phyloP scores from a whole-genome alignment of 192 early-diverging fungal species.

The Podila horticola region DNA sequence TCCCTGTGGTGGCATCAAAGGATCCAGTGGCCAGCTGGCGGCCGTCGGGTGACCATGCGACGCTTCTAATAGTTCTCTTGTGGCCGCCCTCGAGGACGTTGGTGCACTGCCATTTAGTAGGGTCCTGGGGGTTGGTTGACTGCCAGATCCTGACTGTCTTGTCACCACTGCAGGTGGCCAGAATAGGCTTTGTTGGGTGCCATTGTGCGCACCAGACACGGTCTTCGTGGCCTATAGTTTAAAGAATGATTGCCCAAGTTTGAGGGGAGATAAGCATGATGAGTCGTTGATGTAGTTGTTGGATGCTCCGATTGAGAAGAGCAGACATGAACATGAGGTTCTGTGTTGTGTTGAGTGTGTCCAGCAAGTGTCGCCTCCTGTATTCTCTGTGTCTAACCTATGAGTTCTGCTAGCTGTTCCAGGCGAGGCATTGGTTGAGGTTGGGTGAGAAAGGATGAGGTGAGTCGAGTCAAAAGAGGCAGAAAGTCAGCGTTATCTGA shows the following conservation, averaged over 20 bases:
- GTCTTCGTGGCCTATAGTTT: constrained; percentile 77
- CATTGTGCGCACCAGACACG: constrained; percentile 89
- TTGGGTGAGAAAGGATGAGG: neutral
- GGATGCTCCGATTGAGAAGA: neutral
- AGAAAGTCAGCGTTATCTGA: no score
- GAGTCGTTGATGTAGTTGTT: neutral
- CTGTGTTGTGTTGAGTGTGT: neutral
- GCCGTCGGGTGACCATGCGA: constrained; percentile 83
- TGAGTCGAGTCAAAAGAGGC: no score
- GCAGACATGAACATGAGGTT: neutral
- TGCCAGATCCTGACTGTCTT: constrained; percentile 91
- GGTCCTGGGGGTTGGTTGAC: constrained; percentile 48
- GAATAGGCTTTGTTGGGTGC: constrained; percentile 77
- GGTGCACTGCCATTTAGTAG: constrained; percentile 73
- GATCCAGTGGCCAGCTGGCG: constrained; percentile 83
- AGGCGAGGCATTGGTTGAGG: constrained; percentile 54
- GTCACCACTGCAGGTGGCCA: constrained; percentile 90
- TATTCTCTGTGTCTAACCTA: constrained; percentile 51
- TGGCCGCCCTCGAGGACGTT: constrained; percentile 86
- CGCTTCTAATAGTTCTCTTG: constrained; percentile 90
- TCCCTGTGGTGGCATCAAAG: constrained; percentile 93
- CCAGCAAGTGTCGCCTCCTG: neutral
- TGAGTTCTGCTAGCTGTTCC: constrained; percentile 67
- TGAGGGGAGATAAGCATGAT: constrained; percentile 4
- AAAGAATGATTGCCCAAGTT: neutral